phyloP scores from a whole-genome alignment of 495 filamentous ascomycete species.

The Zalerion maritima region DNA sequence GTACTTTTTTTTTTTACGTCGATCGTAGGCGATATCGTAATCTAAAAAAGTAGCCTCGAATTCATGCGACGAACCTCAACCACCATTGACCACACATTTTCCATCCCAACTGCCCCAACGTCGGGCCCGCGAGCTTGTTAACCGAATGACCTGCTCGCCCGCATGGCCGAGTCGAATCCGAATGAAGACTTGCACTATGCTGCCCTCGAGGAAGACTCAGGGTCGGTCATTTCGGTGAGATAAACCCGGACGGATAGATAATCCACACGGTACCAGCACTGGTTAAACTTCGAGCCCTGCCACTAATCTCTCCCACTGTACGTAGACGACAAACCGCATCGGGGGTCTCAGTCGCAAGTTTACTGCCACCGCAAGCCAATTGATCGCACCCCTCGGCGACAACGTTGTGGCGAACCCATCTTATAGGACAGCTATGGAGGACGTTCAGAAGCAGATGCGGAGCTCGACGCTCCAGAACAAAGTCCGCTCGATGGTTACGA shows the following conservation, averaged over 20 bases:
- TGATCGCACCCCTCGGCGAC: slow-evolving; percentile 61
- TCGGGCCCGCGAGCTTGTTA: no score
- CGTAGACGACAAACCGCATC: slow-evolving; percentile 52
- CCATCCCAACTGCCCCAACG: no score
- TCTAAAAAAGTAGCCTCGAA: no score
- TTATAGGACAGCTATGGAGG: slow-evolving; percentile 77
- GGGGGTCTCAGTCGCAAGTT: slow-evolving; percentile 93
- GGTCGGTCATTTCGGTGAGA: slow-evolving; percentile 38
- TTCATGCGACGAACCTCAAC: no score
- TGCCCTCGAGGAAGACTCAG: slow-evolving; percentile 30
- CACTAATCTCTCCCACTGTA: slow-evolving; percentile 1
- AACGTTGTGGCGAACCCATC: slow-evolving; percentile 38
- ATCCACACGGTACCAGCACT: not conserved
- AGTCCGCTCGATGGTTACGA: slow-evolving; percentile 77
- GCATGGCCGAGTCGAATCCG: slow-evolving; percentile 39
- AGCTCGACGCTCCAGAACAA: slow-evolving; percentile 71
- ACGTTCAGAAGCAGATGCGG: slow-evolving; percentile 76
- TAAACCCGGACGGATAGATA: no score
- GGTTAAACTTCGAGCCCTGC: slow-evolving; percentile 3
- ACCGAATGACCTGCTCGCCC: no score
- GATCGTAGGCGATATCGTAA: no score
- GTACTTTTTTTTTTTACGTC: no score
- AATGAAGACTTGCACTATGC: slow-evolving; percentile 37
- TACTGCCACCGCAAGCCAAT: slow-evolving; percentile 77
- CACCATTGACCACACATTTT: no score